Evolutionary conservation across 2,329 filamentous ascomycete genomes (phyloP).

Genomic region (Aspergillus fructus): DNA sequence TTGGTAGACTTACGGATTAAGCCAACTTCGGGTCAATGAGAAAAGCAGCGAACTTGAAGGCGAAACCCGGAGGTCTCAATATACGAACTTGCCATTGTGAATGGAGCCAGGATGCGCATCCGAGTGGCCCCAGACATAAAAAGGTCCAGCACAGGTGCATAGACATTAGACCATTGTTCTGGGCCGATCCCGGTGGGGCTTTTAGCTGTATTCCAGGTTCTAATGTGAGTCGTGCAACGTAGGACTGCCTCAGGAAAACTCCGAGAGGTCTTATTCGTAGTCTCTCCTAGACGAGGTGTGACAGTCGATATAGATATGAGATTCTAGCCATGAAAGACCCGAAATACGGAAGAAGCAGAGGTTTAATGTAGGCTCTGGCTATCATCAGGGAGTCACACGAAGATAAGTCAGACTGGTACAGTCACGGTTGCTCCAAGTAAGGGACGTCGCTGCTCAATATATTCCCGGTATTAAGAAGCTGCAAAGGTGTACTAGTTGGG

Average conservation of each 20-base stretch:
- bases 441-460: background rate
- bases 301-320: background rate
- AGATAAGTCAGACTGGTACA: background rate
- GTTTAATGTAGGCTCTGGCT: background rate
- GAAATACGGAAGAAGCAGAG: background rate
- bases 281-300: background rate
- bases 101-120: background rate
- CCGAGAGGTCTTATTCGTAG: conserved; percentile 8
- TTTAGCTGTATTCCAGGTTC: background rate
- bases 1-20: too few relatives aligned
- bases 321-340: background rate
- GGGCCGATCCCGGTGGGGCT: background rate
- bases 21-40: background rate
- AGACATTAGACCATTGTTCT: background rate
- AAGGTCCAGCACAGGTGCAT: background rate
- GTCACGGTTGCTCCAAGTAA: background rate
- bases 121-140: background rate
- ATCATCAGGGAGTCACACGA: background rate
- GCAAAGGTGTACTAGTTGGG: conserved; percentile 1
- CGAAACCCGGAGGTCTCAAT: background rate
- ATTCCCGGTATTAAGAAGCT: background rate
- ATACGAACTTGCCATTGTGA: background rate
- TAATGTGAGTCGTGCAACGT: background rate
- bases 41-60: background rate
- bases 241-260: conserved; percentile 15